A percentile compares a stretch with the other conserved stretches of the same genome.
These are phyloP conservation scores for Phyllosticta citrichinensis DNA, from an alignment of 2,329 filamentous ascomycete genomes.

Conservation along the genomic window DNA sequence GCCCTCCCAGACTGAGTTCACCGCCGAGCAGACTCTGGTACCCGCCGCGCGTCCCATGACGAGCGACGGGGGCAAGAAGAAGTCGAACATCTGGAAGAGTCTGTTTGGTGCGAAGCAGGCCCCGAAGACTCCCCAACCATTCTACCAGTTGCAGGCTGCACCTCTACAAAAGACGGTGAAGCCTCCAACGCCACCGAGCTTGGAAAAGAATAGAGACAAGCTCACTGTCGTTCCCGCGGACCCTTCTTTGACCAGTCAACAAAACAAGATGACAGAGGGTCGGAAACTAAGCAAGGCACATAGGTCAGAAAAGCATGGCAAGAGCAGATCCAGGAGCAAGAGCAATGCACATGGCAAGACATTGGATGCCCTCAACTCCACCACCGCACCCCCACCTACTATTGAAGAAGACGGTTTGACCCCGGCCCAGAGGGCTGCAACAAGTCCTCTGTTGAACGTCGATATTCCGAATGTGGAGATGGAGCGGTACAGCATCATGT, in stretches of 20 bases:
- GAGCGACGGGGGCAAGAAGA: conserved; percentile 19
- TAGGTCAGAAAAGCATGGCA: conserved; percentile 4
- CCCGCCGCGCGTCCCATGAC: conserved; percentile 3
- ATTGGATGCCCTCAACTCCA: conserved; percentile 14
- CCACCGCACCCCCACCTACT: conserved; percentile 16
- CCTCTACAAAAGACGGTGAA: conserved; percentile 2
- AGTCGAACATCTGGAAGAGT: conserved; percentile 28
- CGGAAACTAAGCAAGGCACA: background rate
- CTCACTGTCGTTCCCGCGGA: background rate
- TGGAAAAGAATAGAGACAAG: conserved; percentile 13
- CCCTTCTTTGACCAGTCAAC: background rate
- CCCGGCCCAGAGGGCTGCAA: conserved; percentile 5
- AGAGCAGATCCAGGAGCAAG: conserved; percentile 8
- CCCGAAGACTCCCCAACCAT: conserved; percentile 20
- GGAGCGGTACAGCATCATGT: conserved; percentile 94
- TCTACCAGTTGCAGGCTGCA: conserved; percentile 26
- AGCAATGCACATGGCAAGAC: conserved; percentile 6
- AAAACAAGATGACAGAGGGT: background rate
- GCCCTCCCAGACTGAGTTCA: background rate
- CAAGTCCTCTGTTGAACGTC: conserved; percentile 49
- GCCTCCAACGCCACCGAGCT: conserved; percentile 14
- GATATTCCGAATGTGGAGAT: conserved; percentile 71
- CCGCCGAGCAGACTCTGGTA: background rate
- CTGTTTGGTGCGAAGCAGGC: conserved; percentile 24
- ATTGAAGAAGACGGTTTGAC: background rate